Evolutionary conservation across 106 monocot genomes (phyloP).

Genomic region (Agapanthus africanus): DNA sequence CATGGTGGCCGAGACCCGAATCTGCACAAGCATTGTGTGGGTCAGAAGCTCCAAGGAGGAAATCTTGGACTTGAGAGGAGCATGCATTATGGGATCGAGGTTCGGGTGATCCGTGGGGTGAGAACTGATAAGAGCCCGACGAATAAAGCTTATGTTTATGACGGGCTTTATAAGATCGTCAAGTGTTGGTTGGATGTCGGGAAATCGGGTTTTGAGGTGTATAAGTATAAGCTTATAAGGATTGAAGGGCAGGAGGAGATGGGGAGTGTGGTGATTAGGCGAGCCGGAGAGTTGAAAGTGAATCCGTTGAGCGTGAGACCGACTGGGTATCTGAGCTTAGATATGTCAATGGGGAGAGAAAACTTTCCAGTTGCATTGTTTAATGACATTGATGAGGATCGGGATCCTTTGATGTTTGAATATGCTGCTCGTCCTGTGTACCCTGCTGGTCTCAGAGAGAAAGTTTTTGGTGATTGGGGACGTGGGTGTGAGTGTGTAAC

Average conservation of each 20-base stretch:
- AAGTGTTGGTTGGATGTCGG: constrained; percentile 59
- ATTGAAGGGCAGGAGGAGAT: constrained; percentile 57
- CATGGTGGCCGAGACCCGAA: constrained; percentile 55
- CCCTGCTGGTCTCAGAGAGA: constrained; percentile 26
- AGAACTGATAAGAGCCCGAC: constrained; percentile 30
- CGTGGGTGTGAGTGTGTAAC: constrained; percentile 57
- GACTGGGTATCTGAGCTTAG: constrained; percentile 52
- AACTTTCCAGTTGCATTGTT: constrained; percentile 55
- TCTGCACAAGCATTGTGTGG: constrained; percentile 18
- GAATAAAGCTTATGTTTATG: constrained; percentile 49
- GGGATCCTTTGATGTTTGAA: constrained; percentile 67
- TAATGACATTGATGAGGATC: constrained; percentile 79
- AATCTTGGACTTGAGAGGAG: constrained; percentile 58
- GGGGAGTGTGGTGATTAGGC: constrained; percentile 33
- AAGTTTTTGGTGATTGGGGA: constrained; percentile 22
- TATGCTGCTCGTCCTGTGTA: constrained; percentile 53
- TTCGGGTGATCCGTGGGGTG: constrained; percentile 55
- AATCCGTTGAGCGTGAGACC: constrained; percentile 38
- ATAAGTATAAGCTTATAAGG: constrained; percentile 58
- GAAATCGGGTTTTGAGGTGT: constrained; percentile 66
- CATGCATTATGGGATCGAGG: constrained; percentile 67
- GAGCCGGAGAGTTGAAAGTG: constrained; percentile 52
- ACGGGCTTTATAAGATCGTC: constrained; percentile 59
- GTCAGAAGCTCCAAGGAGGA: constrained; percentile 60
- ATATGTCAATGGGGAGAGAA: constrained; percentile 74